phyloP scores from a whole-genome alignment of 441 rosid genomes.

The Manihot esculenta region DNA sequence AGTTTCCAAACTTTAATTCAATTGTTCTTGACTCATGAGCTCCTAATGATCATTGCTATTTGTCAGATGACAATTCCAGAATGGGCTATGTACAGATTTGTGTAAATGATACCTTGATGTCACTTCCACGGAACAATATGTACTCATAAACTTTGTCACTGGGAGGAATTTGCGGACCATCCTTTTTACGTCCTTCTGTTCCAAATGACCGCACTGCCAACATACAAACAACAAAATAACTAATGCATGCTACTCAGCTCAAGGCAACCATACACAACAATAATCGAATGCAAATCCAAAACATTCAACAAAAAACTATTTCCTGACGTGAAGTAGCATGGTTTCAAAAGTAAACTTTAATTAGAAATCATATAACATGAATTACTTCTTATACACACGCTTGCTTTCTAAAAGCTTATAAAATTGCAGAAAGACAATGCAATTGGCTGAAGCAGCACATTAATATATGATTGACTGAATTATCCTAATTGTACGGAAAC shows the following conservation, averaged over 20 bases:
- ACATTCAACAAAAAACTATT: neutral
- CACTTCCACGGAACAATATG: constrained; percentile 91
- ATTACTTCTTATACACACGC: neutral
- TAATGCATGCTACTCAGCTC: neutral
- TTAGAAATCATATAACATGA: neutral
- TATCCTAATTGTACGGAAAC: neutral
- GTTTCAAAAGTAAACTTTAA: neutral
- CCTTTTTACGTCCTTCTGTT: constrained; percentile 92
- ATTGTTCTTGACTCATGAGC: too few relatives aligned
- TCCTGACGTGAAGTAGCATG: neutral
- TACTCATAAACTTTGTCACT: constrained; percentile 82
- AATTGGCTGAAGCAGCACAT: neutral
- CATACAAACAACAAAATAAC: neutral
- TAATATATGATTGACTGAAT: neutral
- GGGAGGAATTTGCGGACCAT: constrained; percentile 74
- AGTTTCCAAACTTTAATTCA: neutral
- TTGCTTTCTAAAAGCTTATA: neutral
- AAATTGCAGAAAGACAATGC: neutral
- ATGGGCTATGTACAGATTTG: neutral
- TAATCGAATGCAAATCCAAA: neutral
- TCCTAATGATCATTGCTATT: neutral
- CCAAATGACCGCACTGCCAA: constrained; percentile 89
- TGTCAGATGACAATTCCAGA: neutral
- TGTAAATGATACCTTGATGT: constrained; percentile 70
- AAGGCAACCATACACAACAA: neutral